phyloP scores from a whole-genome alignment of 106 monocot species.

The Ottelia alismoides region DNA sequence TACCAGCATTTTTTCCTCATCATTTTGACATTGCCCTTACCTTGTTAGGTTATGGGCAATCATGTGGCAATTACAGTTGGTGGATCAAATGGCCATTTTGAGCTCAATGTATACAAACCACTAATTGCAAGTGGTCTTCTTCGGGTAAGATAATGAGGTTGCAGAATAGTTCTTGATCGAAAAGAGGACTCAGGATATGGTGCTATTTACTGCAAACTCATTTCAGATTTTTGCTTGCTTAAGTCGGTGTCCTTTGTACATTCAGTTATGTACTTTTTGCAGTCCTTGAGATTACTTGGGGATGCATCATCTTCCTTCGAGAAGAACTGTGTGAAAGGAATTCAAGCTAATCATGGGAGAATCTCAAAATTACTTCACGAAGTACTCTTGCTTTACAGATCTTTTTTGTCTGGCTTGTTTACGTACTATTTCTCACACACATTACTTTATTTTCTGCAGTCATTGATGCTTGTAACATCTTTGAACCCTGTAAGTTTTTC shows the following conservation, averaged over 20 bases:
- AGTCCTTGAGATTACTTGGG: constrained; percentile 91
- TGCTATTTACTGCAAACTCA: too few relatives aligned
- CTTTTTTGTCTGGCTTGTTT: too few relatives aligned
- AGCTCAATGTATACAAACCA: constrained; percentile 93
- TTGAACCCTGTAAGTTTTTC: constrained; percentile 80
- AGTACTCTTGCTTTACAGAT: too few relatives aligned
- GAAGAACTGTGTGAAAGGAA: constrained; percentile 95
- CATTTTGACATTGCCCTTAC: too few relatives aligned
- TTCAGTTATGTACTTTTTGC: too few relatives aligned
- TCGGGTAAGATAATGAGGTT: constrained; percentile 49
- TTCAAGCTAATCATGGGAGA: constrained; percentile 77
- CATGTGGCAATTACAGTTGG: constrained; percentile 82
- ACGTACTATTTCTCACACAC: too few relatives aligned
- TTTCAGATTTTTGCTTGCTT: too few relatives aligned
- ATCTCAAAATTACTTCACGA: constrained; percentile 86
- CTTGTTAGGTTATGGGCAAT: constrained; percentile 99
- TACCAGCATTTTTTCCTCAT: too few relatives aligned
- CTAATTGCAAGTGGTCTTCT: constrained; percentile 82
- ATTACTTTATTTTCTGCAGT: constrained; percentile 34
- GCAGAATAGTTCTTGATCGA: too few relatives aligned
- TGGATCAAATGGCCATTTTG: constrained; percentile 99
- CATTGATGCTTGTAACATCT: constrained; percentile 91
- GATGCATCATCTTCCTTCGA: constrained; percentile 91
- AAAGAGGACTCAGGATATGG: too few relatives aligned
- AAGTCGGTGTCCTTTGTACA: too few relatives aligned